phyloP scores from a whole-genome alignment of 1,284 basidiomycete genomes.

The Fomitopsis pinicola region DNA sequence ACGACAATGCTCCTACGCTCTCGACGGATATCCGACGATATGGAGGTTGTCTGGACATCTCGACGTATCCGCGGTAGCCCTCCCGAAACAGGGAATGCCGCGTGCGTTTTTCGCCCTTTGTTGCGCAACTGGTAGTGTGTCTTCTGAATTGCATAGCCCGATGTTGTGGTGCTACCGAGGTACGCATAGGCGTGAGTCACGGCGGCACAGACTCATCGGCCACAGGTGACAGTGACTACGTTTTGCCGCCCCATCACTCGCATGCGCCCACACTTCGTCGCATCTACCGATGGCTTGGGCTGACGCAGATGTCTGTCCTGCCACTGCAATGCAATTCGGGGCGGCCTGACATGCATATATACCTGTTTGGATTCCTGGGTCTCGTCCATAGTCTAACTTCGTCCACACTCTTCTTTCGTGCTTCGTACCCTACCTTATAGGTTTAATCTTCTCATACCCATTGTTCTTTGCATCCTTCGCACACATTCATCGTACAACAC shows the following conservation, averaged over 20 bases:
- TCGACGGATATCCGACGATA: neutral
- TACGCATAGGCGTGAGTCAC: neutral
- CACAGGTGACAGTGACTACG: neutral
- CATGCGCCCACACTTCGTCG: neutral
- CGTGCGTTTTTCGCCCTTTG: neutral
- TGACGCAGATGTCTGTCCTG: neutral
- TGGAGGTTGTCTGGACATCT: neutral
- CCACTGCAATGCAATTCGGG: neutral
- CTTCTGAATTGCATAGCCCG: neutral
- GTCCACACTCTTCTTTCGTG: neutral
- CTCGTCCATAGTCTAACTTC: neutral
- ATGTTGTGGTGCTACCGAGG: neutral
- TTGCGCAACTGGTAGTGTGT: neutral
- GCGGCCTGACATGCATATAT: neutral
- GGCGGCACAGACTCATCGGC: neutral
- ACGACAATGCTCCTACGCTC: neutral
- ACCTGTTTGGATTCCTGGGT: neutral
- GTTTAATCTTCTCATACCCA: neutral
- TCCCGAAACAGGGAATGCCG: neutral
- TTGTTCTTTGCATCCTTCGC: slow-evolving; percentile 10
- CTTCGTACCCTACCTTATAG: neutral
- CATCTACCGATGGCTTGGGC: neutral
- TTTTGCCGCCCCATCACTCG: neutral
- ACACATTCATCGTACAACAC: neutral
- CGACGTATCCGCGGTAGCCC: neutral